Evolutionary conservation across 1,284 basidiomycete genomes (phyloP), one percentile per base, ranked within the genome.

Genomic region (Austroboletus niveus): DNA sequence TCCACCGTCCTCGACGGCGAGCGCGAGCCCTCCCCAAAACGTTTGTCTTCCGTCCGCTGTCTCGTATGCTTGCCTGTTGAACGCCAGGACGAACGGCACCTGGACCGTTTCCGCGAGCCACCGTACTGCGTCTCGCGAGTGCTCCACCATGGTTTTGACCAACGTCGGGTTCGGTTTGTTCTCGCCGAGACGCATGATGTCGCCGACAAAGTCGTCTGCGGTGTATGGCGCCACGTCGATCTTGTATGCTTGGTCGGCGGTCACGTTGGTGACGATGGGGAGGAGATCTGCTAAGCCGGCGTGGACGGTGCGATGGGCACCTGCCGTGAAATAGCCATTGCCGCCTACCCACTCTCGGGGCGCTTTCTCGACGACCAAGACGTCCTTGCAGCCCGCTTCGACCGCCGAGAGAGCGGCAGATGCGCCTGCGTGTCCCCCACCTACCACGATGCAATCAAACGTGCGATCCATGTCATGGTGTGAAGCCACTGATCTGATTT

Each of bases 271-370:
- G 22, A 86, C 77, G 52, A 85, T 63, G 2, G 78, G 69, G 20
- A 84, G 73, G 39, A 87, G 74, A 63, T 85, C 83, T 3, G 65
- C 53, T 11, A 87, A 70, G 1, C 84, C 85, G 12, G 58, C 66
- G 58, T 87, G 85, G 4, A 76, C 79, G 15, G 79, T 84, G 47
- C 84, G 79, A 59, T 80, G 74, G 2, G 82, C 82, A 17, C 84
- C 84, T 24, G 84, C 83, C 20, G 84, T 86, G 69, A 87, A 87
- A 66, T 78, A 85, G 11, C 84, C 81, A 59, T 87, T 87, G 12
- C 84, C 85, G 12, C 85, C 85, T 8, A 68, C 76, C 84, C 84
- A 86, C 52, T 78, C 75, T 42, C 70, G 59, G 2, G 84, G 81
- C 40, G 81, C 82, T 60, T 85, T 85, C 61, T 87, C 85, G 48